Base-by-base conservation (phyloP, 2,329 filamentous ascomycete genomes). In the Periglandula ipomoeae region DNA sequence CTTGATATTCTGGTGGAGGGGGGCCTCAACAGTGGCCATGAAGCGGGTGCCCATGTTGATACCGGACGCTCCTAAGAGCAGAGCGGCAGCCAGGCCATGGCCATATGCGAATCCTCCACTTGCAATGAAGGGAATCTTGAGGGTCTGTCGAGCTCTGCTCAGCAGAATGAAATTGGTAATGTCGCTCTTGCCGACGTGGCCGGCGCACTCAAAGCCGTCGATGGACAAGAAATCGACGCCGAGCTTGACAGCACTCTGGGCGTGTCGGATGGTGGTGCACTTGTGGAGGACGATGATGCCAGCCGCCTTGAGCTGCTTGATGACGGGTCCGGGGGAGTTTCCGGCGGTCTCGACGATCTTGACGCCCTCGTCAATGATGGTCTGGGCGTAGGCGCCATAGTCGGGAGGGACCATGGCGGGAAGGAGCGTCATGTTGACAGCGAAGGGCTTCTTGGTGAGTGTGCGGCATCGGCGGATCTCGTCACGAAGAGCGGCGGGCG, bases 31-130 rank as follows among this genome's bases (percentile, higher is more conserved):
- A 0, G 93, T 97, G 72, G 86, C 91, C 87, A 98, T 94, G 73
- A 97, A 98, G 38, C 93, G 77, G 9, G 93, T 98, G 50, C 93
- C 93, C 93, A 98, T 98, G 71, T 98, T 98, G 70, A 97, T 84
- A 54, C 93, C 93, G 65, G 88, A 87, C 0, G 93, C 93, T 32
- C 93, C 93, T 11, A 98, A 78, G 37, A 85, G 84, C 58, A 98
- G 73, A 7, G 93, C 93, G 2, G 91, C 93, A 1, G 93, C 93
- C 19, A 98, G 78, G 4, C 93, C 93, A 60, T 95, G 81, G 0
- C 93, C 93, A 65, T 98, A 93, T 11, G 89, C 91, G 63, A 98
- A 97, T 2, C 93, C 93, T 49, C 93, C 93, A 2, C 87, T 94
- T 1, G 93, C 93, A 63, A 98, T 95, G 66, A 97, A 98, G 1